Base-by-base conservation (phyloP, 768 basidiomycete species). In the Naganishia friedmannii region DNA sequence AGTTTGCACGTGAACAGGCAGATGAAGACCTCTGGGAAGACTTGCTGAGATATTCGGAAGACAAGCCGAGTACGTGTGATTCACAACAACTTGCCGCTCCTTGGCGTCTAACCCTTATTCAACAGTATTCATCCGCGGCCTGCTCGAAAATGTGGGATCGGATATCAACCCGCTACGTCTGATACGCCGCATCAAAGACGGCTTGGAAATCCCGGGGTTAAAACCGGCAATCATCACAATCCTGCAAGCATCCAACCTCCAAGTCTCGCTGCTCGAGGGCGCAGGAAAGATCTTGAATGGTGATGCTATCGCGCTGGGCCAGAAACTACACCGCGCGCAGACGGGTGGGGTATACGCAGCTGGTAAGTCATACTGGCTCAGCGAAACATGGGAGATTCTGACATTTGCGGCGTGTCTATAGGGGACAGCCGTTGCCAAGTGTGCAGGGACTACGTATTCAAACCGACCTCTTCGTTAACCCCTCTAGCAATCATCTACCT, bases 11-110 rank as follows among this genome's bases (percentile, higher is more conserved):
- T 76, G 93, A 97, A 79, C 95, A 97, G 79, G 89, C 88, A 65
- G 96, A 98, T 73, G 89, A 93, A 71, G 96, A 98, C 78, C 86
- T 99, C 0, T 99, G 95, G 96, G 95, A 98, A 75, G 95, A 98
- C 78, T 85, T 99, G 10, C 83, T 99, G 31, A 88, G 85, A 70
- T 98, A 98, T 76, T 95, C 94, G 0, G 96, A 98, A 80, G 94
- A 91, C 13, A 84, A 93, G 69, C 96, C 96, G 46, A 82, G 93
- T 93, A 67, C 67, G 86, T 79, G 5, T 65, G 13, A 34, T 21
- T 68, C 2, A 42, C 32, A 53, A 68, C 48, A 23, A 51, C 7
- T 21, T n/a, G 48, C n/a, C 23, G 4, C 29, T 54, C 9, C 21
- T 15, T 7, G 21, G 5, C 23, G n/a, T 70, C 68, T 69, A 42